Evolutionary conservation across 495 filamentous ascomycete species (phyloP), one percentile per base, ranked within the genome.

Genomic region (Annulohypoxylon bovei): DNA sequence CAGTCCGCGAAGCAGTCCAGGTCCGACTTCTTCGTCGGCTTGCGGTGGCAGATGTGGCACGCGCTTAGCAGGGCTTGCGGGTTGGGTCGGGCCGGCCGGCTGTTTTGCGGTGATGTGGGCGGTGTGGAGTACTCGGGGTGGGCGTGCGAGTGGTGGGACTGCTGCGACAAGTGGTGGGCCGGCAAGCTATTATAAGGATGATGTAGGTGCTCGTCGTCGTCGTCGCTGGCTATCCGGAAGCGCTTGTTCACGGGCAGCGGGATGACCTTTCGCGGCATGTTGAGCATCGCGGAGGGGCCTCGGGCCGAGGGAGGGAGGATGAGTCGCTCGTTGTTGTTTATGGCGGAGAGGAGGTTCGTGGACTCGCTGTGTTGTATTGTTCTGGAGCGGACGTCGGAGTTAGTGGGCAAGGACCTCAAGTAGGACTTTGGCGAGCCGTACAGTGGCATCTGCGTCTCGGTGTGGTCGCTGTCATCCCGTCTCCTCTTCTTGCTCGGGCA

Each of bases 41-140:
- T 80, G 28, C 82, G 80, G 66, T 73, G 79, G 75, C 83, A 85
- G 62, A 85, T 81, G 75, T 85, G 81, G 65, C 83, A 85, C 12
- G 81, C 79, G 57, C 60, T 79, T 53, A 83, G 78, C 1, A 76
- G 62, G 0, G 72, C 50, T 1, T 74, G 39, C 1, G 73, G 20
- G n/a, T 53, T 68, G 16, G 66, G 33, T 55, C 46, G 33, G 7
- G 61, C 27, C 23, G 59, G 39, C 60, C 44, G 63, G 49, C 35
- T 54, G 8, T 72, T 67, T 1, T 62, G 70, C 32, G 68, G 57
- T n/a, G 64, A 64, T 33, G 57, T 25, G 4, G 65, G 18, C 39
- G 62, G 16, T 44, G 49, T 50, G 46, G 67, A 47, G 65, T 56
- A 56, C n/a, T 71, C 70, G 49, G 75, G 75, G 14, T 77, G 75